Base-by-base conservation (phyloP, 75 land plant species). In the Isoetes taiwanensis region DNA sequence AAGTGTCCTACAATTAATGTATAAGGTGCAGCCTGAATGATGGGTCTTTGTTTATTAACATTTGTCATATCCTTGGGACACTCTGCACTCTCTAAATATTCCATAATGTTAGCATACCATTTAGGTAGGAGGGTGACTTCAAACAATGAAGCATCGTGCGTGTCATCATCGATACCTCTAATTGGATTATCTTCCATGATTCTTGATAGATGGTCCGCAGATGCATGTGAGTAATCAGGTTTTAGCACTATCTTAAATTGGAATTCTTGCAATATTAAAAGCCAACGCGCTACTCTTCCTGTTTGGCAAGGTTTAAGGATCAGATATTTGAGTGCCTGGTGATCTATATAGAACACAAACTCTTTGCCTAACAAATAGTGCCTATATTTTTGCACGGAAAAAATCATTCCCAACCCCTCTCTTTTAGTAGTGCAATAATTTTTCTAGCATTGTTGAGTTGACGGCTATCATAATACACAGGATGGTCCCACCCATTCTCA, bases 361-460 rank as follows among this genome's bases (percentile, higher is more conserved):
- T 25, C 32, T 16, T 42, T 28, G 20, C 9, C 19, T 4, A 28
- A 30, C 28, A 30, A 43, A 28, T 42, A 61, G 19, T 20, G 19
- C 24, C 46, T 3, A 43, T 20, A 43, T 8, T 43, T 43, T 3
- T 30, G 2, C 31, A 24, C 35, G n/a, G n/a, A 16, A 30, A 29
- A 30, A 10, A 56, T 3, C 58, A 56, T 56, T 9, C 24, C 54
- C 26, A 59, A 39, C 12, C 27, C 12, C 16, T 35, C 54, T 19
- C 62, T 2, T 14, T 59, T 46, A 27, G 24, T 40, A 21, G 43
- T 37, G 24, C 27, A 39, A 34, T 63, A 34, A 27, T 32, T 32
- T 30, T 17, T 30, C 23, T 52, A 10, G 65, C 58, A 14, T 32
- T 16, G 10, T 29, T 31, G 34, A 52, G 57, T 24, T 63, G 32